Percentiles rank a stretch among this genome's conserved stretches.
These are phyloP conservation scores for Scutellaria baicalensis DNA, from an alignment of 257 asterid species.

Conservation along the genomic window DNA sequence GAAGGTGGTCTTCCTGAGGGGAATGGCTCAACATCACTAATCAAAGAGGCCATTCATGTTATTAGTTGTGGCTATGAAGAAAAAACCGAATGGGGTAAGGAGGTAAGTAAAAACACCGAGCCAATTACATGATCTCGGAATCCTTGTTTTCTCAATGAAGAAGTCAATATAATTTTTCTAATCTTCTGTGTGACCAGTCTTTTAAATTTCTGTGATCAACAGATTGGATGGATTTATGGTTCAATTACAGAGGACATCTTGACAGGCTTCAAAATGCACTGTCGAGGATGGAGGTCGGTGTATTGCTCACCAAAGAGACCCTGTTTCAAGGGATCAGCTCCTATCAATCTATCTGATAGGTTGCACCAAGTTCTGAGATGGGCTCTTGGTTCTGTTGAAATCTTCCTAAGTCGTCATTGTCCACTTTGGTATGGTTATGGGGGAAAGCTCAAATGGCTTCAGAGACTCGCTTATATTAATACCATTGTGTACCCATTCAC, in stretches of 20 bases:
- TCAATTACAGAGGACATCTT: conserved; percentile 80
- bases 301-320: conserved; percentile 69
- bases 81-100: conserved; percentile 89
- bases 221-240: conserved; percentile 93
- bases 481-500: conserved; percentile 24
- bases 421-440: conserved; percentile 26
- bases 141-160: not conserved
- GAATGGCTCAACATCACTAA: conserved; percentile 45
- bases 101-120: conserved; percentile 27
- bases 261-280: conserved; percentile 87
- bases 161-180: not conserved
- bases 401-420: conserved; percentile 22
- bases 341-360: conserved; percentile 76
- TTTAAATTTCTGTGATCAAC: conserved; percentile 10
- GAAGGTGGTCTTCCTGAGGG: conserved; percentile 81
- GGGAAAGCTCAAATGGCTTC: conserved; percentile 20
- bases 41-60: conserved; percentile 84
- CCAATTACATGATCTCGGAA: not conserved
- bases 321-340: conserved; percentile 84
- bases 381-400: conserved; percentile 26
- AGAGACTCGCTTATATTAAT: conserved; percentile 22
- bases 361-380: conserved; percentile 73
- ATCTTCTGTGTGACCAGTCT: not conserved
- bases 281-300: conserved; percentile 81
- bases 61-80: conserved; percentile 85